Conservation (phyloP, 805 yeast species). For the Wickerhamomyces mucosus region DNA sequence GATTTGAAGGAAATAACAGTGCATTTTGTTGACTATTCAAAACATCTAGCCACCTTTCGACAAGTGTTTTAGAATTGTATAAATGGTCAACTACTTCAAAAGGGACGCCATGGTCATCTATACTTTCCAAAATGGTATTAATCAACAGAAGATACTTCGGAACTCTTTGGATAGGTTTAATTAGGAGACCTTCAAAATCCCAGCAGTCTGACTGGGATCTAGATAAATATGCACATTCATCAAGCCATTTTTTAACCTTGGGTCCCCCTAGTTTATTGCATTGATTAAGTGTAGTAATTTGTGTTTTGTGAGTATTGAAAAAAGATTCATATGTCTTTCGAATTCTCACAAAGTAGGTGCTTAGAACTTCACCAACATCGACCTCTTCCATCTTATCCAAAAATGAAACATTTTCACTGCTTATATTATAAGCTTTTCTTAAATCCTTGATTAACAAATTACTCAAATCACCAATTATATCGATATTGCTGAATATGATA, state of each 20-base stretch:
- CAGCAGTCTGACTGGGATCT: constrained; percentile 17
- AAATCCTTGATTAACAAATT: constrained; percentile 20
- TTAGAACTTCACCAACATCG: constrained; percentile 22
- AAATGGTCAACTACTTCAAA: constrained; percentile 8
- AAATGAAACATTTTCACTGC: constrained; percentile 2
- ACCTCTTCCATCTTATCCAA: constrained; percentile 8
- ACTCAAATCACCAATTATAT: constrained; percentile 28
- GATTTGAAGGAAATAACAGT: neutral
- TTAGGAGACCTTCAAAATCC: constrained; percentile 23
- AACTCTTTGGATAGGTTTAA: constrained; percentile 24
- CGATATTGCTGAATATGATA: constrained; percentile 34
- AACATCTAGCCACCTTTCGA: constrained; percentile 10
- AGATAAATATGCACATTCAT: constrained; percentile 21
- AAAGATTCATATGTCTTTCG: constrained; percentile 26
- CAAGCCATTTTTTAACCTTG: constrained; percentile 24
- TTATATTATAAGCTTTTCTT: constrained; percentile 1
- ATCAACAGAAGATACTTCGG: constrained; percentile 14
- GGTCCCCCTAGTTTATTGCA: constrained; percentile 13
- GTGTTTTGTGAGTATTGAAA: constrained; percentile 22
- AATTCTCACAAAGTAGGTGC: constrained; percentile 23
- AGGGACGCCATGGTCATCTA: constrained; percentile 4
- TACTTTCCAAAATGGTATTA: constrained; percentile 9
- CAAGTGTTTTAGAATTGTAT: constrained; percentile 10
- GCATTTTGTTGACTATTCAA: constrained; percentile 2
- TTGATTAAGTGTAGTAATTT: constrained; percentile 17